Evolutionary conservation across 2,329 filamentous ascomycete species (phyloP), one percentile per base, ranked within the genome.

Genomic region (Hawksworthiomyces lignivorus): DNA sequence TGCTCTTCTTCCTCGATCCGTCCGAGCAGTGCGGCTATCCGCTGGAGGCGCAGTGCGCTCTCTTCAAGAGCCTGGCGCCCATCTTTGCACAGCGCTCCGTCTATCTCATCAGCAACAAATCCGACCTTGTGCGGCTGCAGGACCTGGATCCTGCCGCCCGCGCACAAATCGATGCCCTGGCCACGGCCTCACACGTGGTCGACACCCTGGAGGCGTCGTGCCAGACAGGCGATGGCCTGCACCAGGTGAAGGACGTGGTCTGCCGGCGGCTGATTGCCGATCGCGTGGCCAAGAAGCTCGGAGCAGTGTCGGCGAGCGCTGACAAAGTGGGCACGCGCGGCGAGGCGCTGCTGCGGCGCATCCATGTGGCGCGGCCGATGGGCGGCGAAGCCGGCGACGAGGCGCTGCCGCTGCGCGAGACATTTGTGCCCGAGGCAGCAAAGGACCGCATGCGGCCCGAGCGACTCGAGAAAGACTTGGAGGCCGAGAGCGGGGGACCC

Each of bases 41-140:
- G 3, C 86, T 98, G 15, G 73, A 82, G 50, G 88, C 89, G 7
- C 92, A 98, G 69, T 90, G 96, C 61, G 82, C 88, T 54, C 80
- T 98, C 14, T 98, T 96, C 75, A 82, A 87, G 70, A 94, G 84
- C 63, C 95, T 97, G 65, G 94, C 94, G 69, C 92, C 92, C 24
- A 74, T 98, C 18, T 98, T 98, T 61, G 82, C 88, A 41, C 96
- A 97, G 71, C 97, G 97, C 70, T 76, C 97, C 36, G 90, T 97
- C 33, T 97, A 95, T 62, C 76, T 98, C 44, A 87, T 97, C 44
- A 76, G 97, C 67, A 98, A 98, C 81, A 98, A 98, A 75, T 96
- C 96, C 53, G 92, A 98, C 62, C 78, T 97, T 46, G 79, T 83
- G 59, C 78, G 81, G 46, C 88, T 89, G 2, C 87, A 95, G 57